These are phyloP conservation scores for Citrus cavaleriei DNA, from an alignment of 345 rosid species.

Conservation along the genomic window DNA sequence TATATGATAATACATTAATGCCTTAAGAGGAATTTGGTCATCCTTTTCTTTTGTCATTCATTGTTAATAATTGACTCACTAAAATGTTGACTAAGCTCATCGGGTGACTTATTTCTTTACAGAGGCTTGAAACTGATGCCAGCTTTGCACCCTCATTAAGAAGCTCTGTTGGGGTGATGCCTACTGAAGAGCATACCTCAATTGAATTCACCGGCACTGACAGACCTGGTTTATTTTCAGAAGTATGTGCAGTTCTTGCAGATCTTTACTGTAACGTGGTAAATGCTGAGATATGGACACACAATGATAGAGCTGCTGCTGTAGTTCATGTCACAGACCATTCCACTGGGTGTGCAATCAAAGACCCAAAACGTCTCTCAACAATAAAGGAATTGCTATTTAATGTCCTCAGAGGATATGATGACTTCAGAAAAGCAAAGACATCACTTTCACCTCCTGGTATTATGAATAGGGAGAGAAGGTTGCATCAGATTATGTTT, in stretches of 20 bases:
- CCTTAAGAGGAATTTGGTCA: not conserved
- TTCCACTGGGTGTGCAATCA: slow-evolving; percentile 53
- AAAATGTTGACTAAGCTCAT: not conserved
- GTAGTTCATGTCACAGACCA: slow-evolving; percentile 72
- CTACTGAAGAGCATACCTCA: slow-evolving; percentile 71
- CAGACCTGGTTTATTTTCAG: slow-evolving; percentile 87
- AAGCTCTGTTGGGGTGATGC: slow-evolving; percentile 74
- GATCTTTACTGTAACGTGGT: slow-evolving; percentile 81
- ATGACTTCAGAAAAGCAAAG: slow-evolving; percentile 59
- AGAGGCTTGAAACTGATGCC: slow-evolving; percentile 79
- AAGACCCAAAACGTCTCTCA: slow-evolving; percentile 62
- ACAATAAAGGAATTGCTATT: slow-evolving; percentile 56
- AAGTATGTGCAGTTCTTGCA: slow-evolving; percentile 85
- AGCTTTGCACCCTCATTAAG: slow-evolving; percentile 53
- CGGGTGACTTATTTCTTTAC: slow-evolving; percentile 17
- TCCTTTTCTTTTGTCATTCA: not conserved
- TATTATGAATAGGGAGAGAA: slow-evolving; percentile 58
- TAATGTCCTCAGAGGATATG: slow-evolving; percentile 59
- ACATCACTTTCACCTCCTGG: slow-evolving; percentile 60
- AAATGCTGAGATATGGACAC: slow-evolving; percentile 94
- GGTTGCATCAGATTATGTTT: slow-evolving; percentile 93
- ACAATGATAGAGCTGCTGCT: slow-evolving; percentile 90
- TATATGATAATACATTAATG: not conserved
- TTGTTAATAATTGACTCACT: not conserved
- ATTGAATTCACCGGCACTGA: slow-evolving; percentile 82